Percentiles rank a stretch among this genome's conserved stretches.
These are phyloP conservation scores for Leishmania tropica DNA, from an alignment of 208 protist genomes.

Conservation along the genomic window DNA sequence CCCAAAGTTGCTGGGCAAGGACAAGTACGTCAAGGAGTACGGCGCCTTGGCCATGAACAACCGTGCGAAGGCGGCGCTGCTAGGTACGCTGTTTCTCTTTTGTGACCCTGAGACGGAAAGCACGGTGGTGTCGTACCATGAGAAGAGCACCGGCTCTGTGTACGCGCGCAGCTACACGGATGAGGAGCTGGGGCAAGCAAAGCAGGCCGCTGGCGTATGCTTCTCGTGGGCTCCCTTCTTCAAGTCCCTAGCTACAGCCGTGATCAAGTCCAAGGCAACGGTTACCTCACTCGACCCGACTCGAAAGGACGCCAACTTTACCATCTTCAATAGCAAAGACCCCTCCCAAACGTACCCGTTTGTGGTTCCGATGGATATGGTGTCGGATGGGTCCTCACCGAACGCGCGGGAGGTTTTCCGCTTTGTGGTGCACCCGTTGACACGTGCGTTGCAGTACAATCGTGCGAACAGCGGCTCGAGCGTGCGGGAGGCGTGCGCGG, in stretches of 20 bases:
- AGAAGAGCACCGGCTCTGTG: slow-evolving; percentile 46
- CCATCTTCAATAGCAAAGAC: slow-evolving; percentile 72
- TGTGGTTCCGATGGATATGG: slow-evolving; percentile 48
- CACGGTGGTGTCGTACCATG: slow-evolving; percentile 69
- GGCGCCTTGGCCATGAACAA: slow-evolving; percentile 82
- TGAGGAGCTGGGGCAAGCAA: slow-evolving; percentile 55
- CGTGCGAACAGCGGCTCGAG: slow-evolving; percentile 12
- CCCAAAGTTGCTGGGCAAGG: slow-evolving; percentile 60
- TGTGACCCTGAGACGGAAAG: slow-evolving; percentile 53
- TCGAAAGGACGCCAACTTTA: slow-evolving; percentile 54
- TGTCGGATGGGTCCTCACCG: slow-evolving; percentile 42
- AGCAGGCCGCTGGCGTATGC: slow-evolving; percentile 48
- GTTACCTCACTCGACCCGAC: slow-evolving; percentile 34
- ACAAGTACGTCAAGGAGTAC: slow-evolving; percentile 85
- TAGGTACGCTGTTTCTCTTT: slow-evolving; percentile 73
- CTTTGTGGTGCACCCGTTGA: slow-evolving; percentile 70
- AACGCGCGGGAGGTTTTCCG: slow-evolving; percentile 38
- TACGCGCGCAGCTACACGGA: slow-evolving; percentile 73
- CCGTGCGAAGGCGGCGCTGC: slow-evolving; percentile 20
- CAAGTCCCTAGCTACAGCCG: slow-evolving; percentile 79
- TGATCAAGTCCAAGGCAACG: slow-evolving; percentile 69
- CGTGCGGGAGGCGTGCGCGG: slow-evolving; percentile 25
- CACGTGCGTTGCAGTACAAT: slow-evolving; percentile 53
- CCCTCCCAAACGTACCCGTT: slow-evolving; percentile 51
- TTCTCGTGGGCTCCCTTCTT: slow-evolving; percentile 86